phyloP scores from a whole-genome alignment of 2,329 filamentous ascomycete genomes.

The Pestalotiopsis sp. region DNA sequence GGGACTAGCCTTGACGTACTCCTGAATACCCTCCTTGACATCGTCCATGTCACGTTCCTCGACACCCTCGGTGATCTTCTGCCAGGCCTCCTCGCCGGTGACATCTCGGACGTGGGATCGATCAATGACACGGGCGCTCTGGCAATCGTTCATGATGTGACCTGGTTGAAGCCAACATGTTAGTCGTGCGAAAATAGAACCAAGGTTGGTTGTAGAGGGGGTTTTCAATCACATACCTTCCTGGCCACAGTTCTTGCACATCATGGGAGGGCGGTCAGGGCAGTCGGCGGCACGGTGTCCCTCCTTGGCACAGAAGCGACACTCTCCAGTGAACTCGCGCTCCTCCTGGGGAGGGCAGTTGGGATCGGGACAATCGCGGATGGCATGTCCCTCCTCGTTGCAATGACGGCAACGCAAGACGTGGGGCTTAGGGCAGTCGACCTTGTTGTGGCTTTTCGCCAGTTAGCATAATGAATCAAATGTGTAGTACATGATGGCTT shows the following conservation, averaged over 20 bases:
- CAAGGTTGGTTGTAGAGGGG: neutral
- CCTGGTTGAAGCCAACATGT: constrained; percentile 39
- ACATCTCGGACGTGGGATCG: constrained; percentile 52
- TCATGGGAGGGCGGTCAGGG: constrained; percentile 55
- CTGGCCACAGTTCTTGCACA: constrained; percentile 64
- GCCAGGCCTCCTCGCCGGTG: constrained; percentile 60
- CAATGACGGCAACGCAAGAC: constrained; percentile 50
- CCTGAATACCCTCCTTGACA: constrained; percentile 59
- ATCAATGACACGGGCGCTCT: constrained; percentile 61
- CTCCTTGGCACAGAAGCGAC: constrained; percentile 49
- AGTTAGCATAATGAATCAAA: constrained; percentile 17
- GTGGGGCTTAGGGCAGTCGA: constrained; percentile 60
- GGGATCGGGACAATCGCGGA: constrained; percentile 27
- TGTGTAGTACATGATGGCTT: constrained; percentile 20
- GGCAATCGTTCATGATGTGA: constrained; percentile 59
- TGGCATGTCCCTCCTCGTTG: constrained; percentile 50
- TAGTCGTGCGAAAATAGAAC: constrained; percentile 14
- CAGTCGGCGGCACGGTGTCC: constrained; percentile 66
- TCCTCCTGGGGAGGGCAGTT: constrained; percentile 25
- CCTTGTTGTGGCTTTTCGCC: constrained; percentile 57
- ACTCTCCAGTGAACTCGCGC: constrained; percentile 46
- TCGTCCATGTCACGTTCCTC: constrained; percentile 62
- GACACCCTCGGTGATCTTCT: constrained; percentile 54
- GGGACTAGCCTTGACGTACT: constrained; percentile 65
- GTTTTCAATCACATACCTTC: constrained; percentile 47